These are phyloP conservation scores for Pyropia haitanensis DNA, from an alignment of 23 red algal species.

Conservation along the genomic window DNA sequence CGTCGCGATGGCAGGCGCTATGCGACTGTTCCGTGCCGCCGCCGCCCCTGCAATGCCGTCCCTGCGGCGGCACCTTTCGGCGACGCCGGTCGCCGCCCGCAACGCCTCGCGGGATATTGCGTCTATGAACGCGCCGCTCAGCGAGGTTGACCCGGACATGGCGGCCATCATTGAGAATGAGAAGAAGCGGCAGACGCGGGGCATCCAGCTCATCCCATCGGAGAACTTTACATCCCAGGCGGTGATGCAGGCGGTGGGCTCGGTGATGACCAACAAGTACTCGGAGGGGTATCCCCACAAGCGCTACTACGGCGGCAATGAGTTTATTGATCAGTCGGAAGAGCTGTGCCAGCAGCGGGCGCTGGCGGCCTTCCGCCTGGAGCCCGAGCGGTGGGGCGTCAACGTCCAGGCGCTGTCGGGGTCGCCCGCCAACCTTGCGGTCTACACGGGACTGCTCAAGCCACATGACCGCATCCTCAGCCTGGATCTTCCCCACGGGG, in stretches of 20 bases:
- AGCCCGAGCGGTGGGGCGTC: constrained; percentile 82
- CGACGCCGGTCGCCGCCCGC: constrained; percentile 27
- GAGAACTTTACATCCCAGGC: constrained; percentile 99
- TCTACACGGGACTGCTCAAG: constrained; percentile 90
- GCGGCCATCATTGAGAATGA: constrained; percentile 88
- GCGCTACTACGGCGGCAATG: constrained; percentile 97
- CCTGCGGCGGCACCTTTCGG: constrained; percentile 24
- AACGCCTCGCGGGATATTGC: constrained; percentile 14
- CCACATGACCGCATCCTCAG: constrained; percentile 97
- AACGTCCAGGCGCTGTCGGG: constrained; percentile 96
- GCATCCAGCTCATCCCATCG: constrained; percentile 97
- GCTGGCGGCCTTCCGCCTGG: constrained; percentile 74
- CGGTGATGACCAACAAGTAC: constrained; percentile 98
- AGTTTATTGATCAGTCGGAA: constrained; percentile 91
- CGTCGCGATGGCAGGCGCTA: too few relatives aligned
- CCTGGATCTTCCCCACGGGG: constrained; percentile 82
- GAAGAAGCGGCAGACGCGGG: constrained; percentile 77
- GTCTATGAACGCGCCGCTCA: constrained; percentile 57
- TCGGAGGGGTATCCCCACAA: constrained; percentile 95
- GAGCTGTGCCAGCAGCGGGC: constrained; percentile 90
- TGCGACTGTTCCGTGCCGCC: too few relatives aligned
- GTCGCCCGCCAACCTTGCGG: constrained; percentile 87
- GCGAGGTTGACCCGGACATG: constrained; percentile 76
- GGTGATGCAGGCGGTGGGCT: constrained; percentile 88
- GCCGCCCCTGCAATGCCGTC: too few relatives aligned